Percentiles rank a stretch among this genome's conserved stretches.
Evolutionary conservation across 2,329 filamentous ascomycete species (phyloP).

Genomic region (Torrubiella hemipterigena): DNA sequence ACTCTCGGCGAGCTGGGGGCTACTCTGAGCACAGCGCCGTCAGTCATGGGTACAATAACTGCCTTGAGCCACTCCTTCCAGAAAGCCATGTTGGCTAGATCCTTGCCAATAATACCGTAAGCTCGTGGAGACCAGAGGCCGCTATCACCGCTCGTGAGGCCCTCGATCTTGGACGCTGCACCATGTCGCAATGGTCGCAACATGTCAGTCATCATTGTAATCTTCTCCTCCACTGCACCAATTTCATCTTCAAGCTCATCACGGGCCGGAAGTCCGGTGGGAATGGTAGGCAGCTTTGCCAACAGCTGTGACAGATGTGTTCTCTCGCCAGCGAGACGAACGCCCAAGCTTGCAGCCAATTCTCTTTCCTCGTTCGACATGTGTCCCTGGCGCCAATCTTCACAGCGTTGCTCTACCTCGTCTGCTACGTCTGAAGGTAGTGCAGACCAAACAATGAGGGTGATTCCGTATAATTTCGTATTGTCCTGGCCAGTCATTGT

Average conservation of each 20-base stretch:
- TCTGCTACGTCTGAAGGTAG: constrained; percentile 72
- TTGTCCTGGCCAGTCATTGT: constrained; percentile 94
- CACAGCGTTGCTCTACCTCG: constrained; percentile 70
- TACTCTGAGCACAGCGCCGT: constrained; percentile 70
- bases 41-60: constrained; percentile 89
- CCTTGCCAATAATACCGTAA: constrained; percentile 83
- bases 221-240: constrained; percentile 92
- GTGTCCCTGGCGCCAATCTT: constrained; percentile 72
- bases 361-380: constrained; percentile 90
- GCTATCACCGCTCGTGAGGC: constrained; percentile 86
- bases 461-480: constrained; percentile 83
- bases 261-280: constrained; percentile 69
- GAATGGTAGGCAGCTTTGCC: constrained; percentile 66
- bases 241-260: constrained; percentile 89
- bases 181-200: constrained; percentile 84
- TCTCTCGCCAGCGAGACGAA: constrained; percentile 74
- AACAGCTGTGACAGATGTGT: constrained; percentile 83
- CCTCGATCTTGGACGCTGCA: constrained; percentile 93
- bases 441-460: constrained; percentile 85
- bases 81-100: constrained; percentile 72
- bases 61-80: constrained; percentile 99
- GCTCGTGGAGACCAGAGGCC: constrained; percentile 92
- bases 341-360: constrained; percentile 79
- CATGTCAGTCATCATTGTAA: constrained; percentile 91
- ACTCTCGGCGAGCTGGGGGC: constrained; percentile 81